A percentile compares a stretch with the other conserved stretches of the same genome.
These are phyloP conservation scores for Saprolegnia parasitica DNA, from an alignment of 352 stramenopile species.

Conservation along the genomic window DNA sequence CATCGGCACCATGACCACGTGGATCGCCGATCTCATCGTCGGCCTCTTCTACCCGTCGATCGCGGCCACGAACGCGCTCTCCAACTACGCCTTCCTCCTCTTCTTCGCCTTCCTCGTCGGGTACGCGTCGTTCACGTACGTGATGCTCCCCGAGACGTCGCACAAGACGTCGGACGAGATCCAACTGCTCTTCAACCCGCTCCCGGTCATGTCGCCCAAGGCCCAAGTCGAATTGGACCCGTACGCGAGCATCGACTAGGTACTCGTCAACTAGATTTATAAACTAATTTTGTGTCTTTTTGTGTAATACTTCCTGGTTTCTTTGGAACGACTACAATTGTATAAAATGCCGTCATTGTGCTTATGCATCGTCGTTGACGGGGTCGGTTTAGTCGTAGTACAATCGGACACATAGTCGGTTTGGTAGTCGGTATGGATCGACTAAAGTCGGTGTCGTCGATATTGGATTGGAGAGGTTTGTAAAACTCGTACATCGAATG, in stretches of 20 bases:
- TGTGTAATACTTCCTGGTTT: too few species aligned
- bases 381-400: neutral
- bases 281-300: neutral
- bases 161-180: conserved; percentile 36
- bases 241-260: conserved; percentile 5
- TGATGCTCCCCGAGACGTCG: conserved; percentile 33
- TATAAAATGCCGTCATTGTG: neutral
- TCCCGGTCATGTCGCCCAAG: neutral
- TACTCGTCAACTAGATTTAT: neutral
- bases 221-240: conserved; percentile 3
- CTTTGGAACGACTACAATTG: neutral
- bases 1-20: conserved; percentile 31
- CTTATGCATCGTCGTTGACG: neutral
- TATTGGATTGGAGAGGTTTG: too few species aligned
- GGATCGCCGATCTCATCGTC: conserved; percentile 40
- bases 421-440: too few species aligned
- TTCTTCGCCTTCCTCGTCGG: conserved; percentile 39
- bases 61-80: conserved; percentile 31
- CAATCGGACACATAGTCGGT: neutral
- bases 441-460: too few species aligned
- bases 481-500: too few species aligned
- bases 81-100: conserved; percentile 36
- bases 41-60: conserved; percentile 42
- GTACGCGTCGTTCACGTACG: conserved; percentile 34
- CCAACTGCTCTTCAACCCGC: conserved; percentile 25